Conservation (phyloP, 2,329 filamentous ascomycete genomes). For the Cryphonectria japonica region DNA sequence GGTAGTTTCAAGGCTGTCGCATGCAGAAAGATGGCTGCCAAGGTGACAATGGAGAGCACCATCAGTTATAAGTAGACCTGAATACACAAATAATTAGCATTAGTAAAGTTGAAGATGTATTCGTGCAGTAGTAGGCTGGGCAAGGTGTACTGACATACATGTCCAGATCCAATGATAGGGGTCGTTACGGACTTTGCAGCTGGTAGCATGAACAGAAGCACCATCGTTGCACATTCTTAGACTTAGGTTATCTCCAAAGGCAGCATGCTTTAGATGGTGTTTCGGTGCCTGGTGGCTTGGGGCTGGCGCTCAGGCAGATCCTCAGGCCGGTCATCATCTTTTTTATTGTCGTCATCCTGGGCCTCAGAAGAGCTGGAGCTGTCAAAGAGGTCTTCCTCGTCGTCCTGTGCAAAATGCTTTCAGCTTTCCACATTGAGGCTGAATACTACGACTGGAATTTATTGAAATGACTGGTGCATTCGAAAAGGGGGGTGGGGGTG, state of each 20-base stretch:
- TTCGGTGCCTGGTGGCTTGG: not conserved
- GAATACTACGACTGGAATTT: not conserved
- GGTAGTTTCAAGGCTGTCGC: not conserved
- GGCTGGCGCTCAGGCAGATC: not conserved
- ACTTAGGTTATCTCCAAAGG: not conserved
- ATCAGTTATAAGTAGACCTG: not conserved
- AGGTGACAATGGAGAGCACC: not conserved
- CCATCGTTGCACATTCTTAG: not conserved
- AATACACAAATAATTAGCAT: not conserved
- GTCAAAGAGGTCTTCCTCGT: not conserved
- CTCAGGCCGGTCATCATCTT: not conserved
- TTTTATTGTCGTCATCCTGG: not conserved
- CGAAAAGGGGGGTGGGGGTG: too few species aligned
- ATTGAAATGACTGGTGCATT: not conserved
- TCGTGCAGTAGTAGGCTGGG: not conserved
- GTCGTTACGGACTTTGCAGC: not conserved
- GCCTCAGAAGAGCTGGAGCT: not conserved
- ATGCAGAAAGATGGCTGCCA: not conserved
- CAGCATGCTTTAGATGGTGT: not conserved
- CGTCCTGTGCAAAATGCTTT: not conserved
- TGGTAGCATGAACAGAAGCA: not conserved
- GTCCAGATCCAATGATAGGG: not conserved
- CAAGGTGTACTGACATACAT: not conserved
- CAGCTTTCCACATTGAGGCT: not conserved
- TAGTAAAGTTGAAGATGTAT: not conserved